Base-by-base conservation (phyloP, 305 asterid species). In the Stenogyne calaminthoides region DNA sequence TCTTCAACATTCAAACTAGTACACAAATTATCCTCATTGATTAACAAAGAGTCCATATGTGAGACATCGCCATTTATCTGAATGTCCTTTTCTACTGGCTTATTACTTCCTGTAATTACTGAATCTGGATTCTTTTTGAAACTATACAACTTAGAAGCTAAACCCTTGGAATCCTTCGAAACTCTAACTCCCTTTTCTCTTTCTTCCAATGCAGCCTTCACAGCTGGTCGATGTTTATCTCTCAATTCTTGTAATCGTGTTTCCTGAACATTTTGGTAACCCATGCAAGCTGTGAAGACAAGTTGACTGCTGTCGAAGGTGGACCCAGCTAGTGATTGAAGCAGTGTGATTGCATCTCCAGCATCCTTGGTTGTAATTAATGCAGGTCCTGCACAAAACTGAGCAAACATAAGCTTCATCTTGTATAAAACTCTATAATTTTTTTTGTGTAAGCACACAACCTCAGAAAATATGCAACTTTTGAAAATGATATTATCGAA, bases 261-360 rank as follows among this genome's bases (percentile, higher is more conserved):
- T 81, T 91, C 97, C 42, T 77, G 81, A 59, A 93, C 92, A 80
- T 88, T 88, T 80, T 88, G 98, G 81, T 82, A 89, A 71, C 93
- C 97, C 98, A 93, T 91, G 85, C 98, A 91, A 52, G 97, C 97
- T 57, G 98, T 93, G 83, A 91, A 83, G 78, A 93, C 98, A 71
- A 93, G 89, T 80, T 91, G 98, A 80, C 98, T 93, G 84, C 98
- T 93, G 78, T 91, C 97, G 66, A 93, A 93, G 74, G 98, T 93
- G 51, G 98, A 93, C 60, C 97, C 97, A 16, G 96, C 96, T 56
- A 93, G 81, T 16, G 98, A 91, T 74, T 93, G 98, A 72, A 93
- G 87, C 71, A 93, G 89, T 37, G 96, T 86, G 79, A 93, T 86
- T 37, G 97, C 98, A 79, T 93, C 97, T 76, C 98, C 98, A 71